phyloP scores from a whole-genome alignment of 108 stramenopile species.

The Nannochloropsis gaditana region DNA sequence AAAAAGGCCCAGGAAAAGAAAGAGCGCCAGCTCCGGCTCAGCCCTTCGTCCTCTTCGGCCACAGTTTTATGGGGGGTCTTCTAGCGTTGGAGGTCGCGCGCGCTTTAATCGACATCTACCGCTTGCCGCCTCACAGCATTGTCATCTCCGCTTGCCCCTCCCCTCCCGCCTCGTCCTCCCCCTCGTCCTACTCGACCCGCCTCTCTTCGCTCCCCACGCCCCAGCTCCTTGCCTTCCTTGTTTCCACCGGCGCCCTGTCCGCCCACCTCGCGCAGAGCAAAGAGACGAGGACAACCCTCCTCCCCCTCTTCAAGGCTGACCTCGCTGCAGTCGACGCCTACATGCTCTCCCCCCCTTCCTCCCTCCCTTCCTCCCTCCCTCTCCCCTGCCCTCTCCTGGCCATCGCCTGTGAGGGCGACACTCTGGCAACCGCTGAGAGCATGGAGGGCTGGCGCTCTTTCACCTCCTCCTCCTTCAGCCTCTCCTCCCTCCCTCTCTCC shows the following conservation, averaged over 20 bases:
- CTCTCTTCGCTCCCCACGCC: background rate
- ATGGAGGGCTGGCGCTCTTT: background rate
- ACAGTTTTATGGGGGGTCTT: background rate
- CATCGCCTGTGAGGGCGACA: background rate
- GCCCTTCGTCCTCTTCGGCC: background rate
- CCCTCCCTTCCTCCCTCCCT: background rate
- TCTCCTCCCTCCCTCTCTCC: background rate
- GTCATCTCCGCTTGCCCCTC: background rate
- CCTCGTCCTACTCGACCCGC: background rate
- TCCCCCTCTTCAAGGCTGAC: slow-evolving; percentile 19
- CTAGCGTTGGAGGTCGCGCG: background rate
- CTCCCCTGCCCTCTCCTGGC: background rate
- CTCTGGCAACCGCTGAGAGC: background rate
- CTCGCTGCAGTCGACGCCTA: slow-evolving; percentile 10
- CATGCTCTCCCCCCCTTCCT: background rate
- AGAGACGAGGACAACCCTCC: background rate
- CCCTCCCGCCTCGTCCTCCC: background rate
- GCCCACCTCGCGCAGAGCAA: background rate
- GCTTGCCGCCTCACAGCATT: background rate
- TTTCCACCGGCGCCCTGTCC: background rate
- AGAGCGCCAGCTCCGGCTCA: background rate
- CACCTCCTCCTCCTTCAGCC: background rate
- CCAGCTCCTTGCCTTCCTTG: background rate
- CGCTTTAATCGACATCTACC: background rate
- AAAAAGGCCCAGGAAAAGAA: background rate